Conservation (phyloP, 2,329 filamentous ascomycete species). For the Aspergillus sp. region DNA sequence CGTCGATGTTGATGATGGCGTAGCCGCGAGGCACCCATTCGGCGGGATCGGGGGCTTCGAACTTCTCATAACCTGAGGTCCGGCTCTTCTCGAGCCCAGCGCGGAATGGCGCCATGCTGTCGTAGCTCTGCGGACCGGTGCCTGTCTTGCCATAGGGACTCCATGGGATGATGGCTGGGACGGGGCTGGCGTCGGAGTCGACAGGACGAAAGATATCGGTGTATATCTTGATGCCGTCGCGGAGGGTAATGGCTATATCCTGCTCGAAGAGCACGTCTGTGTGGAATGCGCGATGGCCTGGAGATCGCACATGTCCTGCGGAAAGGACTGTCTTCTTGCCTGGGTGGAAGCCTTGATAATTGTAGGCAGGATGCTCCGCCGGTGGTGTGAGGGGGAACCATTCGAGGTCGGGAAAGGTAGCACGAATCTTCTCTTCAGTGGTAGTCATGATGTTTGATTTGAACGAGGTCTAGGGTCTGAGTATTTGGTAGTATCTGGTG, state of each 20-base stretch:
- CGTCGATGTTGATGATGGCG: constrained; percentile 34
- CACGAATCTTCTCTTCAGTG: neutral
- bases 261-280: constrained; percentile 24
- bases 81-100: neutral
- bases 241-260: constrained; percentile 26
- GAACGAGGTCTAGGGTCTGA: neutral
- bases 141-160: constrained; percentile 32
- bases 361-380: neutral
- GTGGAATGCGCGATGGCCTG: constrained; percentile 5
- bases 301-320: constrained; percentile 10
- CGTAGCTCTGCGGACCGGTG: constrained; percentile 16
- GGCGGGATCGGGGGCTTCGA: constrained; percentile 32
- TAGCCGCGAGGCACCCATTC: constrained; percentile 33
- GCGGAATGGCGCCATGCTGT: constrained; percentile 16
- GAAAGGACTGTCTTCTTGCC: constrained; percentile 5
- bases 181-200: constrained; percentile 9
- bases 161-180: constrained; percentile 31
- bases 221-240: constrained; percentile 29
- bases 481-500: neutral
- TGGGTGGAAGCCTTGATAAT: constrained; percentile 12
- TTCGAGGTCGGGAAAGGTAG: neutral
- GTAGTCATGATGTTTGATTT: neutral
- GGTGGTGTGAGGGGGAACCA: neutral
- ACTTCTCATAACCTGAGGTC: constrained; percentile 22
- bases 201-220: constrained; percentile 29